phyloP scores from a whole-genome alignment of 1,139 yeast genomes.

The Kodamaea anthophila region DNA sequence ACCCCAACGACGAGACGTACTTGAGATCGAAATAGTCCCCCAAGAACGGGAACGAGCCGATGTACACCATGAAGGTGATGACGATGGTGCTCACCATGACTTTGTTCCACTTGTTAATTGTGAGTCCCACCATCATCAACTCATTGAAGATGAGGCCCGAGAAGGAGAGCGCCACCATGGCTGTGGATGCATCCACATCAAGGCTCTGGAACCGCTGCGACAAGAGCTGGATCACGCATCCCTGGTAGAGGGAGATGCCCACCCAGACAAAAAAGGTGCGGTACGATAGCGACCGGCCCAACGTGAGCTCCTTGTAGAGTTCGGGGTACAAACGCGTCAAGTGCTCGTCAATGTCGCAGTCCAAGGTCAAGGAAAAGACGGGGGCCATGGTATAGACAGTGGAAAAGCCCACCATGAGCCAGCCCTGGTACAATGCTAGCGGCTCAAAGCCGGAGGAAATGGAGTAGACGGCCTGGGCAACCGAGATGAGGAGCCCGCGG shows the following conservation, averaged over 20 bases:
- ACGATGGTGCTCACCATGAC: conserved; percentile 71
- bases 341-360: conserved; percentile 86
- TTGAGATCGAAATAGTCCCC: conserved; percentile 75
- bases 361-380: conserved; percentile 87
- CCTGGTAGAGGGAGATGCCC: conserved; percentile 81
- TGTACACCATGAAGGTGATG: conserved; percentile 59
- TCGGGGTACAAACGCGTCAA: conserved; percentile 91
- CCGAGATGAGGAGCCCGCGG: conserved; percentile 88
- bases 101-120: conserved; percentile 84
- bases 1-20: conserved; percentile 53
- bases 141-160: conserved; percentile 79
- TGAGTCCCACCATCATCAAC: conserved; percentile 87
- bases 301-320: conserved; percentile 83
- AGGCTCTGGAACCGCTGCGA: conserved; percentile 73
- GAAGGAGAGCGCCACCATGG: conserved; percentile 81
- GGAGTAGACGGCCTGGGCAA: conserved; percentile 94
- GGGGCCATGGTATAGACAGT: conserved; percentile 98
- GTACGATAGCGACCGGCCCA: conserved; percentile 81
- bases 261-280: conserved; percentile 91
- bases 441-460: conserved; percentile 87
- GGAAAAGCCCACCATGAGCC: conserved; percentile 98
- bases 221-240: conserved; percentile 70
- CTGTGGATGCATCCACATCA: conserved; percentile 46
- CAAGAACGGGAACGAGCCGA: conserved; percentile 75
- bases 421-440: conserved; percentile 88